A percentile compares a stretch with the other conserved stretches of the same genome.
These are phyloP conservation scores for Setomelanomma holmii DNA, from an alignment of 2,329 filamentous ascomycete species.

Conservation along the genomic window DNA sequence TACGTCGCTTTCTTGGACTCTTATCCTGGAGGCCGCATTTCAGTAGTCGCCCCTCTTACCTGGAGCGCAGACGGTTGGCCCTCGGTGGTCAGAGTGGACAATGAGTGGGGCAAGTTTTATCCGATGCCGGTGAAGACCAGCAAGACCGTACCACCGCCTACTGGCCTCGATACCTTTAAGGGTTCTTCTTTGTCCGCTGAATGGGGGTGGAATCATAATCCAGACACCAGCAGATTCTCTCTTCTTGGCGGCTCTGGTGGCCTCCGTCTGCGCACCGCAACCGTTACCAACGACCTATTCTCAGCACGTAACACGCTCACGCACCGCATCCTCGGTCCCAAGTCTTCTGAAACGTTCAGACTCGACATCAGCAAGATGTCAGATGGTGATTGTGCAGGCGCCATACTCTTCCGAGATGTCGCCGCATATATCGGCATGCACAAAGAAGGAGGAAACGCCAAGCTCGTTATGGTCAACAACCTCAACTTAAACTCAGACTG, in stretches of 20 bases:
- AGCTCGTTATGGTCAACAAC: slow-evolving; percentile 47
- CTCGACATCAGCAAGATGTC: slow-evolving; percentile 59
- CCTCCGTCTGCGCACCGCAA: slow-evolving; percentile 58
- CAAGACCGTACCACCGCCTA: slow-evolving; percentile 40
- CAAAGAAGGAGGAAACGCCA: slow-evolving; percentile 47
- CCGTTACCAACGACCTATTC: slow-evolving; percentile 60
- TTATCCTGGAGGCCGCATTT: slow-evolving; percentile 65
- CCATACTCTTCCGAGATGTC: slow-evolving; percentile 62
- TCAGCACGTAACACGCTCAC: slow-evolving; percentile 53
- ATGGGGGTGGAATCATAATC: slow-evolving; percentile 71
- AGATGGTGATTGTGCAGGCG: slow-evolving; percentile 61
- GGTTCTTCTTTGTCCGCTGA: slow-evolving; percentile 52
- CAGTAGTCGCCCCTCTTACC: slow-evolving; percentile 62
- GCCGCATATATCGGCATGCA: slow-evolving; percentile 62
- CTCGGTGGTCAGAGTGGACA: slow-evolving; percentile 50
- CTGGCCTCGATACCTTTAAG: slow-evolving; percentile 57
- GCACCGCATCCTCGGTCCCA: slow-evolving; percentile 51
- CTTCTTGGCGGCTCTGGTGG: slow-evolving; percentile 51
- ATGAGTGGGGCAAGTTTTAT: slow-evolving; percentile 59
- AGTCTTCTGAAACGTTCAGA: slow-evolving; percentile 57
- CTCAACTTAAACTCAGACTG: slow-evolving; percentile 49
- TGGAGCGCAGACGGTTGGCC: slow-evolving; percentile 64
- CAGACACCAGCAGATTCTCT: slow-evolving; percentile 57
- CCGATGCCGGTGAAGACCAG: slow-evolving; percentile 39
- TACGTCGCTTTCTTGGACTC: slow-evolving; percentile 65